Conservation (phyloP, 176 grass and related monocot genomes). For the Avena sativa region DNA sequence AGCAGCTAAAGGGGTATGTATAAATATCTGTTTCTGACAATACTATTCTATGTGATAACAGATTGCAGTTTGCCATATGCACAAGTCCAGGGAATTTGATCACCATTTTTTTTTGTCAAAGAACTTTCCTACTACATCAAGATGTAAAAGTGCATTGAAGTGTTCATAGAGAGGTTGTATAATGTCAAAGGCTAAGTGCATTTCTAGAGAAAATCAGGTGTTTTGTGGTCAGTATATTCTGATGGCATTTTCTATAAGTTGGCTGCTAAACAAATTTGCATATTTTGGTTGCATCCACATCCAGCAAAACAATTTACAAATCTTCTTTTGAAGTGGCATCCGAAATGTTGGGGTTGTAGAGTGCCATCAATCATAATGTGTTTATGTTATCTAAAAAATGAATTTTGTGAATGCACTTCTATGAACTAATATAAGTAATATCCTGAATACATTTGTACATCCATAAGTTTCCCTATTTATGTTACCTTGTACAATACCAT, state of each 20-base stretch:
- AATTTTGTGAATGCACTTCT: background rate
- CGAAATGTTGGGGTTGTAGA: background rate
- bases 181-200: background rate
- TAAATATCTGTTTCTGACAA: background rate
- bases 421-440: background rate
- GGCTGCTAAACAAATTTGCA: background rate
- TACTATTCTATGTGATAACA: background rate
- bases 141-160: background rate
- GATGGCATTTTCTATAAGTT: background rate
- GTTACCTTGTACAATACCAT: background rate
- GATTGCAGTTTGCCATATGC: background rate
- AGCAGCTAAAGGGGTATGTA: conserved; percentile 50
- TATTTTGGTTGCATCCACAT: background rate
- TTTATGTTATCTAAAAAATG: background rate
- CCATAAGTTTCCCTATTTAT: background rate
- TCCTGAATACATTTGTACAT: background rate
- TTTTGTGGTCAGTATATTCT: background rate
- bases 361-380: background rate
- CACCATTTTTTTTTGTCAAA: background rate
- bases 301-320: background rate
- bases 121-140: background rate
- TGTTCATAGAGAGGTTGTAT: background rate
- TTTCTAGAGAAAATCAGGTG: background rate
- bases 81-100: background rate
- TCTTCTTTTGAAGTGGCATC: conserved; percentile 1